Percentiles rank a stretch among this genome's conserved stretches.
These are phyloP conservation scores for Camelina laxa DNA, from an alignment of 345 rosid genomes.

Conservation along the genomic window DNA sequence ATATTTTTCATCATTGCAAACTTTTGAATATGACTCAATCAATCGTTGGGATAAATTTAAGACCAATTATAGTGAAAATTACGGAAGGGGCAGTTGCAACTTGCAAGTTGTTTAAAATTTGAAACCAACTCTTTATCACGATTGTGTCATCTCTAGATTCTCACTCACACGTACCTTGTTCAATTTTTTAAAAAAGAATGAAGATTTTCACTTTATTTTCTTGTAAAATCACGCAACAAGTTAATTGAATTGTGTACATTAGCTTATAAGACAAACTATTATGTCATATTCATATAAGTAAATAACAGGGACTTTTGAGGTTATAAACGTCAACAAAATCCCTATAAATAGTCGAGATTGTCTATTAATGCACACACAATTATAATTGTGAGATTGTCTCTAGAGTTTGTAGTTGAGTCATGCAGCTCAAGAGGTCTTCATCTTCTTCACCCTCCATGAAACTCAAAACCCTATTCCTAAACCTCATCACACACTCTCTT, in stretches of 20 bases:
- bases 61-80: background rate
- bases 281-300: background rate
- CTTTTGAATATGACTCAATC: no score
- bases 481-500: background rate
- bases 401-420: background rate
- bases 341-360: background rate
- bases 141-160: constrained; percentile 3
- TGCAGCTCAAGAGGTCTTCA: background rate
- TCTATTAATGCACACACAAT: background rate
- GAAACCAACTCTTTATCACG: background rate
- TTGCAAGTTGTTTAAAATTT: background rate
- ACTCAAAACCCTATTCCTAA: background rate
- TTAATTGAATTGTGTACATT: background rate
- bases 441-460: background rate
- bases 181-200: background rate
- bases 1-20: background rate
- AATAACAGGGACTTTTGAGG: background rate
- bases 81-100: background rate
- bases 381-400: background rate
- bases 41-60: background rate
- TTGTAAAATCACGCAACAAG: background rate
- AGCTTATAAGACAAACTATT: background rate
- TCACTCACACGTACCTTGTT: background rate
- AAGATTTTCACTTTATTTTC: background rate
- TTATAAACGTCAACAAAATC: background rate